These are phyloP conservation scores for Pezicula rhizophila DNA, from an alignment of 2,329 filamentous ascomycete genomes.

Conservation along the genomic window DNA sequence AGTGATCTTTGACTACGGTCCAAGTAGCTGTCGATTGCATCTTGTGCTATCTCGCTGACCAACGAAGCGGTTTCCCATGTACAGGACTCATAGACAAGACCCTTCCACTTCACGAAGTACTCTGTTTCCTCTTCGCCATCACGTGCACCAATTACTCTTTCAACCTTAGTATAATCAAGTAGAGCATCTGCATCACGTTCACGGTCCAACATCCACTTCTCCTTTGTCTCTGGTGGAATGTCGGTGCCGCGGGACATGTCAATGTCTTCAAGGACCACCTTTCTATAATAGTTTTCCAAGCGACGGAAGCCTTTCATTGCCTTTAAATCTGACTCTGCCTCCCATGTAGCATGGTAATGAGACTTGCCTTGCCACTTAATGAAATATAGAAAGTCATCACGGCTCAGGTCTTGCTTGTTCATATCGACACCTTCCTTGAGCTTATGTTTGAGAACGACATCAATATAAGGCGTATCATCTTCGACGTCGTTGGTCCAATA, in stretches of 20 bases:
- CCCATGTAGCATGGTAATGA: conserved; percentile 94
- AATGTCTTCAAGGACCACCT: conserved; percentile 73
- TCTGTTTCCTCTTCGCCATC: conserved; percentile 76
- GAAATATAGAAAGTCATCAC: conserved; percentile 80
- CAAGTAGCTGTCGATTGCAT: conserved; percentile 85
- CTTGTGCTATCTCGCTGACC: conserved; percentile 73
- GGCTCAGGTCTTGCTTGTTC: conserved; percentile 46
- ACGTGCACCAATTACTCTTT: conserved; percentile 81
- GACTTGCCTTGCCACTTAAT: conserved; percentile 98
- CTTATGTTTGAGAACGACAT: conserved; percentile 83
- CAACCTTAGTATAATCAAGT: conserved; percentile 85
- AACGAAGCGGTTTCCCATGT: conserved; percentile 84
- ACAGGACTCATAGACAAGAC: conserved; percentile 84
- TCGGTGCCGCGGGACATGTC: conserved; percentile 69
- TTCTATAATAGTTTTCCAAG: conserved; percentile 91
- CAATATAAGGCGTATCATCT: conserved; percentile 79
- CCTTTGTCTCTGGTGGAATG: conserved; percentile 75
- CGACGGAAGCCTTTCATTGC: conserved; percentile 80
- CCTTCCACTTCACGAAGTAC: conserved; percentile 97
- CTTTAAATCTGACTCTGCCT: conserved; percentile 67
- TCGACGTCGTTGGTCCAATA: conserved; percentile 67
- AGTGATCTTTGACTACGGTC: conserved; percentile 78
- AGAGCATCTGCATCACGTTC: conserved; percentile 85
- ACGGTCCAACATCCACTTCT: conserved; percentile 92
- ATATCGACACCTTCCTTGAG: conserved; percentile 62